Evolutionary conservation across 192 early-diverging fungal species (phyloP).

Genomic region (Ambispora gerdemannii): DNA sequence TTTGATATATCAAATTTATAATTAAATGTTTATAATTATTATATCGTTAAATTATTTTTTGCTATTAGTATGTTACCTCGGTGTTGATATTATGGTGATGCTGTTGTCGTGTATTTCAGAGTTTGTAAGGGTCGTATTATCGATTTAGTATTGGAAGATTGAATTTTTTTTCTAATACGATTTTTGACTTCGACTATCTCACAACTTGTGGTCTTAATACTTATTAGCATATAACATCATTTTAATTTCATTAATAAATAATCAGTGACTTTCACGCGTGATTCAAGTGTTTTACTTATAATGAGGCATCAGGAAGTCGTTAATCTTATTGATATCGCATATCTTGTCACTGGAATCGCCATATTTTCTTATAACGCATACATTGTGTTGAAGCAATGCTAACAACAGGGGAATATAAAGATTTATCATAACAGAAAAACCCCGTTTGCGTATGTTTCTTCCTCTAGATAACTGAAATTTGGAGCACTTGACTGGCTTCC

Average conservation of each 20-base stretch:
- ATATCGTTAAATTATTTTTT: no score
- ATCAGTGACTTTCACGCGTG: neutral
- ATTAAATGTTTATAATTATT: slow-evolving; percentile 24
- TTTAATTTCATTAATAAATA: neutral
- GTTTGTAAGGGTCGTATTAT: slow-evolving; percentile 10
- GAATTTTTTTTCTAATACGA: slow-evolving; percentile 11
- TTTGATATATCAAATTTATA: slow-evolving; percentile 26
- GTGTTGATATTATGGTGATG: no score
- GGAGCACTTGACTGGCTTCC: neutral
- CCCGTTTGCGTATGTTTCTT: neutral
- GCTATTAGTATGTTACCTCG: no score
- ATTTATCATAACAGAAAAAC: neutral
- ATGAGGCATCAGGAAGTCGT: slow-evolving; percentile 16
- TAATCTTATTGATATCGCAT: slow-evolving; percentile 19
- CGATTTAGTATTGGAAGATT: slow-evolving; percentile 17
- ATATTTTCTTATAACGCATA: slow-evolving; percentile 27
- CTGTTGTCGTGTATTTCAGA: slow-evolving; percentile 19
- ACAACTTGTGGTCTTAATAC: slow-evolving; percentile 25
- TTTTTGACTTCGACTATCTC: neutral
- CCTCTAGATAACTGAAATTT: neutral
- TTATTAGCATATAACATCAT: slow-evolving; percentile 23
- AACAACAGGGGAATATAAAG: neutral
- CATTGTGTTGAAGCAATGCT: slow-evolving; percentile 9
- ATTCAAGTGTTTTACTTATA: slow-evolving; percentile 26
- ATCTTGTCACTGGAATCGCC: slow-evolving; percentile 15